Base-by-base conservation (phyloP, 106 monocot genomes). In the Gastrodia elata region DNA sequence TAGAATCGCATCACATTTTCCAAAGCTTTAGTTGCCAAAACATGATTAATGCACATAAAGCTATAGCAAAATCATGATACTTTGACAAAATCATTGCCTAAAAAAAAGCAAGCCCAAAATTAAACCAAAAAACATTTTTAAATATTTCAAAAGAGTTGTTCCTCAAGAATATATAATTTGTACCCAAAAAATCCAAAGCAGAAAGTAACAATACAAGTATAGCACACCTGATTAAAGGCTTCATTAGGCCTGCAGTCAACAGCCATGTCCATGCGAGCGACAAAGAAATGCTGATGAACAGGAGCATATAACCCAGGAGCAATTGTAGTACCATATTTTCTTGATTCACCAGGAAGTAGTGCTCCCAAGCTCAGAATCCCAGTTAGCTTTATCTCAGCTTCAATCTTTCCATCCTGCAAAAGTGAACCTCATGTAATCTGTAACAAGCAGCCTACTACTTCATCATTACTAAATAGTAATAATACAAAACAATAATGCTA, bases 251-350 rank as follows among this genome's bases (percentile, higher is more conserved):
- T 94, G 73, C 91, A 88, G 77, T 94, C 94, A 76, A 94, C 72
- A 79, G 91, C 86, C 94, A 94, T 91, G 81, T 94, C 86, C 94
- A 94, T 94, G 24, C 94, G 94, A 69, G 94, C 94, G 81, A 94
- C 91, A 91, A 94, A 94, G 77, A 94, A 94, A 81, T 94, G 94
- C 52, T 94, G 94, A 84, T 94, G 94, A 72, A 86, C 91, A 0
- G 94, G 94, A 9, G 94, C 94, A 88, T 94, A 94, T 68, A 94
- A 77, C 36, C 88, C 94, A 64, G 94, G 91, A 75, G 94, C 91
- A 79, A 94, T 94, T 28, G 88, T 94, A 36, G 94, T 94, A 33
- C 94, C 94, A 79, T 88, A 94, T 77, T 94, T 94, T 69, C 94
- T 88, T 75, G 81, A 73, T 79, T 94, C 91, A 25, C 94, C 94